Base-by-base conservation (phyloP, 352 stramenopile species). In the Globisporangium sylvaticum region DNA sequence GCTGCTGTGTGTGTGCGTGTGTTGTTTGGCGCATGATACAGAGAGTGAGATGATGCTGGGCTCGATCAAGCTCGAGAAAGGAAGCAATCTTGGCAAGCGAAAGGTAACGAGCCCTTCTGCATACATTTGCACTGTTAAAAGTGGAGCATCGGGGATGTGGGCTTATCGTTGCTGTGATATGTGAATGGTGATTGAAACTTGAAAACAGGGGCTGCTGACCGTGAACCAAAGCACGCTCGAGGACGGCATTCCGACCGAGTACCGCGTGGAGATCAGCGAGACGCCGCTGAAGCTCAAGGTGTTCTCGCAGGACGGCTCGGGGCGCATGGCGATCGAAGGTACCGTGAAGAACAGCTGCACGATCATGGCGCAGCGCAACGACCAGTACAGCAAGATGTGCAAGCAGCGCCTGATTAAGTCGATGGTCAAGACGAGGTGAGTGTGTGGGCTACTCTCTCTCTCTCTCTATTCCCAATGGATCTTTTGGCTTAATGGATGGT, bases 321-420 rank as follows among this genome's bases (percentile, higher is more conserved):
- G 88, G 3, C 84, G 88, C 52, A 94, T 95, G 88, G 88, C 88
- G 24, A 90, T 95, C 57, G 88, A 95, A 73, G 88, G 88, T 56
- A 92, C 83, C 0, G 83, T 95, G 39, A 95, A 89, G 73, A 88
- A 93, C 65, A 94, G 79, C 73, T 94, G 88, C 74, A 91, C 81
- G 58, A 78, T 95, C 68, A 91, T 94, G 80, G 85, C 88, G 27
- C 83, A 92, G 68, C 81, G 78, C 31, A 93, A 93, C 59, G 85
- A 91, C 64, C 78, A 91, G 65, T 95, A 95, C 77, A 93, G 83
- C 68, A 91, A 90, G 57, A 77, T 93, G 70, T 88, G 83, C 71
- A 91, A 92, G 70, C 81, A 94, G 64, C 81, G 88, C 5, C 66
- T 94, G 67, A 90, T 94, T 69, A 94, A 93, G 67, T 92, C 85